Evolutionary conservation across 2,329 filamentous ascomycete species (phyloP).

Genomic region (Arthrobotrys sphaeroides): DNA sequence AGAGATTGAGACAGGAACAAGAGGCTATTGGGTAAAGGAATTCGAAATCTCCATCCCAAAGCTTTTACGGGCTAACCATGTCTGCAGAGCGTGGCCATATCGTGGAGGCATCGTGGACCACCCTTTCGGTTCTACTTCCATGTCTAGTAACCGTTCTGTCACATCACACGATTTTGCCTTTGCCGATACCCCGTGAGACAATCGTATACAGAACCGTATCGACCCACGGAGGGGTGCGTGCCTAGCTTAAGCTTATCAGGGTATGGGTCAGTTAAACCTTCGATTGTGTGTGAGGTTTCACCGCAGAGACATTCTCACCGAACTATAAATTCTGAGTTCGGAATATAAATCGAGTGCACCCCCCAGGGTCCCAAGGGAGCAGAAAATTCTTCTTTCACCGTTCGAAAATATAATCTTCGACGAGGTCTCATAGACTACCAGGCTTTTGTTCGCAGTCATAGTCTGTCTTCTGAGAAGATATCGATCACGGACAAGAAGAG

Average conservation of each 20-base stretch:
- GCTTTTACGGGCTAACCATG: slow-evolving; percentile 4
- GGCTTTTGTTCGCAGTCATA: background rate
- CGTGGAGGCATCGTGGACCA: background rate
- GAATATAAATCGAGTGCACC: slow-evolving; percentile 48
- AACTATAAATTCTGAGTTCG: slow-evolving; percentile 45
- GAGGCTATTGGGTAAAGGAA: slow-evolving; percentile 21
- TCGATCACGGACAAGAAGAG: slow-evolving; percentile 6
- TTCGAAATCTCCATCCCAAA: slow-evolving; percentile 23
- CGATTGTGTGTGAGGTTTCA: slow-evolving; percentile 29
- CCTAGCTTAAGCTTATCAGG: slow-evolving; percentile 42
- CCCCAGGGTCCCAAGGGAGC: background rate
- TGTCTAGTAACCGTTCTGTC: slow-evolving; percentile 38
- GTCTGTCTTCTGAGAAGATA: slow-evolving; percentile 51
- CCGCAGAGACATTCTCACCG: slow-evolving; percentile 21
- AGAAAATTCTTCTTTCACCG: slow-evolving; percentile 9
- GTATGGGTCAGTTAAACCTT: background rate
- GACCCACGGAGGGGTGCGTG: slow-evolving; percentile 3
- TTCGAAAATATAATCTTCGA: slow-evolving; percentile 5
- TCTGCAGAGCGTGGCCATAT: slow-evolving; percentile 17
- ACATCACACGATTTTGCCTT: slow-evolving; percentile 36
- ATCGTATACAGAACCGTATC: slow-evolving; percentile 5
- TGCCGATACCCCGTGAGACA: slow-evolving; percentile 1
- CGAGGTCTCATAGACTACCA: background rate
- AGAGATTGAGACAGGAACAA: no score
- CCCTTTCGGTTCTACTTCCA: slow-evolving; percentile 36